phyloP scores from a whole-genome alignment of 169 alveolate species.

The Neospora caninum region DNA sequence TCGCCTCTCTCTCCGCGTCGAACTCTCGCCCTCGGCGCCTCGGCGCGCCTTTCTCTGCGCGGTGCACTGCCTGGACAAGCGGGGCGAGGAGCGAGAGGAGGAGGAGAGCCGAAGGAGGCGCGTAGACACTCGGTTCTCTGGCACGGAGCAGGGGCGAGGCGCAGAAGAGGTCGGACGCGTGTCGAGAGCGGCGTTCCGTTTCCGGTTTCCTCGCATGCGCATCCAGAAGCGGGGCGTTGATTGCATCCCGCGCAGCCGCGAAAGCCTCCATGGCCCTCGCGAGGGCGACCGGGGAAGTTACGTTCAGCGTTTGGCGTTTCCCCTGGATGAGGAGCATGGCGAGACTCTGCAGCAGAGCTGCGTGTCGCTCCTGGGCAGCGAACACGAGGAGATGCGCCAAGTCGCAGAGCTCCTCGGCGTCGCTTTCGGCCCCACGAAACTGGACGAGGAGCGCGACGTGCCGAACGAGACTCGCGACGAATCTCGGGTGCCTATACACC shows the following conservation, averaged over 20 bases:
- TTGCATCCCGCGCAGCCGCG: not conserved
- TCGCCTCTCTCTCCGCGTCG: not conserved
- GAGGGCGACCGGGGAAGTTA: not conserved
- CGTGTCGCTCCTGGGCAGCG: not conserved
- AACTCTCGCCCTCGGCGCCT: not conserved
- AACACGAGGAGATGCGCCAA: not conserved
- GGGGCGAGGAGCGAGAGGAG: not conserved
- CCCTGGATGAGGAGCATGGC: not conserved
- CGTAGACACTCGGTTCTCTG: not conserved
- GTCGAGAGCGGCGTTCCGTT: not conserved
- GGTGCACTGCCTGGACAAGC: conserved; percentile 7
- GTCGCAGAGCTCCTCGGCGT: not conserved
- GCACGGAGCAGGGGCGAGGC: conserved; percentile 34
- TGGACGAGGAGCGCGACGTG: not conserved
- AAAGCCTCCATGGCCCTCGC: conserved; percentile 18
- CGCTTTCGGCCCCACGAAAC: not conserved
- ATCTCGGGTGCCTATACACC: not conserved
- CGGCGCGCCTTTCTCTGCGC: not conserved
- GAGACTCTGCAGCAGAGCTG: not conserved
- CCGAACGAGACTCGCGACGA: not conserved
- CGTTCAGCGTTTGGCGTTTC: not conserved
- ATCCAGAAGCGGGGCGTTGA: not conserved
- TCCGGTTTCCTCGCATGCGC: not conserved
- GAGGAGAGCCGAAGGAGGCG: not conserved
- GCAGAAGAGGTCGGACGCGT: not conserved